Percentiles rank a stretch among this genome's conserved stretches.
These are phyloP conservation scores for Silene conica DNA, from an alignment of 148 eudicot species.

Conservation along the genomic window DNA sequence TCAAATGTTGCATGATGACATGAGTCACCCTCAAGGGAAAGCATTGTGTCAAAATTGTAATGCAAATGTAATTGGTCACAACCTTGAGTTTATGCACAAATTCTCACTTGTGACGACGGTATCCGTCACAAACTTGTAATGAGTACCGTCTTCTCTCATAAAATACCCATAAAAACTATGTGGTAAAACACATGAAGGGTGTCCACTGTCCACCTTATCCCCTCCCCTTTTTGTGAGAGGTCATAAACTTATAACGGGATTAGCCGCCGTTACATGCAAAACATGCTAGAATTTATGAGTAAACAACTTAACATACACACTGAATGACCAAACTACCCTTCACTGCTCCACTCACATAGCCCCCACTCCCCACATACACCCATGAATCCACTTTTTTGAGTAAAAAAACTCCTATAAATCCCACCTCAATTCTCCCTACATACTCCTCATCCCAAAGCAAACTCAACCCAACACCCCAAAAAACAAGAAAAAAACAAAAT, in stretches of 20 bases:
- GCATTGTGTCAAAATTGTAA: constrained; percentile 1
- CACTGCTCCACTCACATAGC: not conserved
- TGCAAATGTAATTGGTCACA: constrained; percentile 17
- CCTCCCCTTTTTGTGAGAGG: no score
- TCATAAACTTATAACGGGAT: no score
- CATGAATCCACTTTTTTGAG: not conserved
- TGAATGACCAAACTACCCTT: constrained; percentile 23
- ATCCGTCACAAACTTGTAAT: no score
- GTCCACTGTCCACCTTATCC: no score
- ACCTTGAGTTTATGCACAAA: no score
- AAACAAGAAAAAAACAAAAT: no score
- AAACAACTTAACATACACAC: not conserved
- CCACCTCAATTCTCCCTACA: constrained; percentile 6
- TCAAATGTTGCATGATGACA: not conserved
- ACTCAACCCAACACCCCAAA: not conserved
- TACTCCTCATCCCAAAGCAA: not conserved
- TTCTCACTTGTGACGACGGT: no score
- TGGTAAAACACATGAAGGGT: no score
- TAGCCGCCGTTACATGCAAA: no score
- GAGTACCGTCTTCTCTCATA: no score
- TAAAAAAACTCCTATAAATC: constrained; percentile 18
- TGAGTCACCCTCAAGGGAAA: not conserved
- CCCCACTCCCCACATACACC: not conserved
- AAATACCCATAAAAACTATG: no score
- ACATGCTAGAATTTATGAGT: no score